These are phyloP conservation scores for Stereocaulon alpinum DNA, from an alignment of 495 filamentous ascomycete genomes.

Conservation along the genomic window DNA sequence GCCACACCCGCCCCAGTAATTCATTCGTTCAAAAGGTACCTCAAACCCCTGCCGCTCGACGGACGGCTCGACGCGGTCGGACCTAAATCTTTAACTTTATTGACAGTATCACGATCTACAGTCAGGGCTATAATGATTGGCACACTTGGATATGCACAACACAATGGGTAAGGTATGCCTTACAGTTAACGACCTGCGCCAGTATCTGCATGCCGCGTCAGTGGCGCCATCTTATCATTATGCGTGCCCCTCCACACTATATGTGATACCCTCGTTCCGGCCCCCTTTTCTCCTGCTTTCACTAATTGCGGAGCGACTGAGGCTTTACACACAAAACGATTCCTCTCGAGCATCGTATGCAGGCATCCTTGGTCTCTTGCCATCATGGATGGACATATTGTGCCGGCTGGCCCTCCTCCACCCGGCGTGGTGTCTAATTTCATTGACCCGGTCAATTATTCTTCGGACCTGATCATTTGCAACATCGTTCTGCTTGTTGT, in stretches of 20 bases:
- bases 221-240: not conserved
- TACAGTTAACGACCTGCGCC: not conserved
- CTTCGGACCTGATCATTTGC: slow-evolving; percentile 10
- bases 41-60: not conserved
- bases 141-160: too few species aligned
- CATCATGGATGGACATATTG: slow-evolving; percentile 7
- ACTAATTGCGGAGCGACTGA: too few species aligned
- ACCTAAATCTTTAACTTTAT: not conserved
- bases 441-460: slow-evolving; percentile 3
- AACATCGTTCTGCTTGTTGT: slow-evolving; percentile 14
- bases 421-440: slow-evolving; percentile 8
- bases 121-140: too few species aligned
- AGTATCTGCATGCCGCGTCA: not conserved
- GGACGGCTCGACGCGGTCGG: not conserved
- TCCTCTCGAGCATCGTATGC: too few species aligned
- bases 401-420: slow-evolving; percentile 8
- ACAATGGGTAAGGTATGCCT: too few species aligned
- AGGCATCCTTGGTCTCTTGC: not conserved
- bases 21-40: not conserved
- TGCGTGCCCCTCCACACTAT: not conserved
- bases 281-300: not conserved
- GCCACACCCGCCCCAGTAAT: not conserved
- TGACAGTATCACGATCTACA: too few species aligned
- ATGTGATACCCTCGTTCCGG: not conserved
- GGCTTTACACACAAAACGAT: too few species aligned